These are phyloP conservation scores for Venturiaceae sp. DNA, from an alignment of 2,329 filamentous ascomycete genomes.

Conservation along the genomic window DNA sequence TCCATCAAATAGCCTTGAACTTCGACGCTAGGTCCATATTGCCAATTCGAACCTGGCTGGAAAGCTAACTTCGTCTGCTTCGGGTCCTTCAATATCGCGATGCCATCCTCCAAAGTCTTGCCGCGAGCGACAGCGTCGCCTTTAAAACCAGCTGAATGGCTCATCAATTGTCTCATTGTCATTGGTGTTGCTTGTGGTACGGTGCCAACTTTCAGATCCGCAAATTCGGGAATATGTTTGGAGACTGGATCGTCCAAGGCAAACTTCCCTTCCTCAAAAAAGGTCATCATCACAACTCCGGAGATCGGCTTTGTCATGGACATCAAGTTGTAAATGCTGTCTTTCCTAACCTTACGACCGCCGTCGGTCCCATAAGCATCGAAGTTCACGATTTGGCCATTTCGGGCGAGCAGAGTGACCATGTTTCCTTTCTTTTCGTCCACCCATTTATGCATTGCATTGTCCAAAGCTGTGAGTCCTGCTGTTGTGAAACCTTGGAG, in stretches of 20 bases:
- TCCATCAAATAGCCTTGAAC: slow-evolving; percentile 6
- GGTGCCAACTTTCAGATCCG: background rate
- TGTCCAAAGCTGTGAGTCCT: background rate
- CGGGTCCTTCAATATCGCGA: background rate
- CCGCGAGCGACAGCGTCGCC: background rate
- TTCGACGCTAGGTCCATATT: slow-evolving; percentile 1
- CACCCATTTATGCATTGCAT: background rate
- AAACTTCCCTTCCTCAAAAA: slow-evolving; percentile 4
- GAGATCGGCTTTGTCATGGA: slow-evolving; percentile 3
- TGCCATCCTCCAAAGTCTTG: background rate
- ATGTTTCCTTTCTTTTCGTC: background rate
- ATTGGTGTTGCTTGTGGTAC: slow-evolving; percentile 3
- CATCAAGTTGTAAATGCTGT: slow-evolving; percentile 3
- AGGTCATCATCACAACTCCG: slow-evolving; percentile 4
- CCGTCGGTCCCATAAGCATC: background rate
- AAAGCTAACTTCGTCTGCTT: background rate
- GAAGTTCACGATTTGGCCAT: slow-evolving; percentile 3
- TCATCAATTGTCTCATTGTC: slow-evolving; percentile 2
- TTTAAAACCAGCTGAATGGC: slow-evolving; percentile 4
- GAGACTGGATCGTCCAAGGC: slow-evolving; percentile 1
- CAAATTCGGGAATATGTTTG: slow-evolving; percentile 6
- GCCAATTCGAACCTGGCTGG: slow-evolving; percentile 3
- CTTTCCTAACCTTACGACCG: background rate
- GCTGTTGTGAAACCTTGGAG: slow-evolving; percentile 3
- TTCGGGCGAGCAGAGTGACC: slow-evolving; percentile 1